A percentile compares a stretch with the other conserved stretches of the same genome.
phyloP scores from a whole-genome alignment of 2,329 filamentous ascomycete species.

The Ascochyta clinopodiicola region DNA sequence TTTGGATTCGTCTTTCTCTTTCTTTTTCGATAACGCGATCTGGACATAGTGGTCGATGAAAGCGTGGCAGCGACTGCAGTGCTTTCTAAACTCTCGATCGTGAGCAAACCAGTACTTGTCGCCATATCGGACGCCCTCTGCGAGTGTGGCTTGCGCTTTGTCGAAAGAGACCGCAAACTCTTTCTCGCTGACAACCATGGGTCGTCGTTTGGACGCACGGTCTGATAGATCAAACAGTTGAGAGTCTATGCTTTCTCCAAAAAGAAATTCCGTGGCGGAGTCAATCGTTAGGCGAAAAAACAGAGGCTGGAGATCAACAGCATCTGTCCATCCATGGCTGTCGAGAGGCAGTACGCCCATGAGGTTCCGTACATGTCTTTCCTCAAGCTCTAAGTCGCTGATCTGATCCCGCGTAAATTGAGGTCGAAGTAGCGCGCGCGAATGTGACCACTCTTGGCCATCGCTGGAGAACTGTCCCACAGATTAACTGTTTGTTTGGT shows the following conservation, averaged over 20 bases:
- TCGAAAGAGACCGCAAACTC: conserved; percentile 37
- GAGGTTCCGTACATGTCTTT: conserved; percentile 43
- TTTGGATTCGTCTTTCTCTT: no score
- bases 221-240: conserved; percentile 31
- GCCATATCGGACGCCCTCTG: conserved; percentile 35
- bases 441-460: conserved; percentile 40
- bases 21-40: conserved; percentile 29
- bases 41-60: conserved; percentile 39
- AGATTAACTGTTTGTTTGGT: no score
- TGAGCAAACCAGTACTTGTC: no score
- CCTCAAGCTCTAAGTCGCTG: conserved; percentile 40
- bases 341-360: conserved; percentile 31
- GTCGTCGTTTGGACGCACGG: conserved; percentile 20
- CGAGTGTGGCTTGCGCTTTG: conserved; percentile 22
- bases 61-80: conserved; percentile 34
- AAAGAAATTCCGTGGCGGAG: conserved; percentile 48
- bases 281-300: conserved; percentile 51
- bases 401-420: conserved; percentile 44
- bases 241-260: conserved; percentile 43
- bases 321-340: conserved; percentile 32
- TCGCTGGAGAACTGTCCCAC: conserved; percentile 38
- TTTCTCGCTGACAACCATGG: conserved; percentile 22
- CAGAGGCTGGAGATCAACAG: conserved; percentile 46
- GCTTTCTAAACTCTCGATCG: conserved; percentile 40
- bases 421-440: conserved; percentile 42